phyloP scores from a whole-genome alignment of 306 rosid species.

The Prunus davidiana region DNA sequence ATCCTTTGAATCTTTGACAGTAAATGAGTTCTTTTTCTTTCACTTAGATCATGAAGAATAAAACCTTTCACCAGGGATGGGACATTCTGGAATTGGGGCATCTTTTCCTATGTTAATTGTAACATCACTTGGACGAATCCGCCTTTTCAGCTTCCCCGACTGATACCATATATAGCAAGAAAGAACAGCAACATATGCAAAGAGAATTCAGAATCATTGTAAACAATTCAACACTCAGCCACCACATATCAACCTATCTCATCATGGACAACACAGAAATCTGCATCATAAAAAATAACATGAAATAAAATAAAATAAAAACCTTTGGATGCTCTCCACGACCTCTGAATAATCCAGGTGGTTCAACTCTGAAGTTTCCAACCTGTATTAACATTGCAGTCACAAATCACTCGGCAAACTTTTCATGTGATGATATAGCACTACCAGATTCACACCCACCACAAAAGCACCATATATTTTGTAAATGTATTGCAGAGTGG shows the following conservation, averaged over 20 bases:
- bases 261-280: background rate
- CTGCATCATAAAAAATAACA: constrained; percentile 30
- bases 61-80: constrained; percentile 88
- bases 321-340: constrained; percentile 99
- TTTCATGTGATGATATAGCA: background rate
- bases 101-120: constrained; percentile 78
- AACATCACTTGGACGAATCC: constrained; percentile 86
- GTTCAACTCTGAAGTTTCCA: constrained; percentile 96
- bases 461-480: background rate
- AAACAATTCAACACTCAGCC: background rate
- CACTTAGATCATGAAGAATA: constrained; percentile 11
- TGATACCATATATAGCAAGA: constrained; percentile 36
- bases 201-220: constrained; percentile 10
- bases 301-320: constrained; percentile 27
- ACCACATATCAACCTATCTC: constrained; percentile 21
- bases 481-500: no score
- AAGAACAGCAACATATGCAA: constrained; percentile 22
- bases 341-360: constrained; percentile 95
- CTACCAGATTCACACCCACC: background rate
- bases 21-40: background rate
- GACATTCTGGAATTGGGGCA: constrained; percentile 91
- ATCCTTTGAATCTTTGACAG: background rate
- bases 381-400: constrained; percentile 42
- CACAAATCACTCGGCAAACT: background rate
- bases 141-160: constrained; percentile 90